Base-by-base conservation (phyloP, 1,284 basidiomycete genomes). In the Pholiota adiposa region DNA sequence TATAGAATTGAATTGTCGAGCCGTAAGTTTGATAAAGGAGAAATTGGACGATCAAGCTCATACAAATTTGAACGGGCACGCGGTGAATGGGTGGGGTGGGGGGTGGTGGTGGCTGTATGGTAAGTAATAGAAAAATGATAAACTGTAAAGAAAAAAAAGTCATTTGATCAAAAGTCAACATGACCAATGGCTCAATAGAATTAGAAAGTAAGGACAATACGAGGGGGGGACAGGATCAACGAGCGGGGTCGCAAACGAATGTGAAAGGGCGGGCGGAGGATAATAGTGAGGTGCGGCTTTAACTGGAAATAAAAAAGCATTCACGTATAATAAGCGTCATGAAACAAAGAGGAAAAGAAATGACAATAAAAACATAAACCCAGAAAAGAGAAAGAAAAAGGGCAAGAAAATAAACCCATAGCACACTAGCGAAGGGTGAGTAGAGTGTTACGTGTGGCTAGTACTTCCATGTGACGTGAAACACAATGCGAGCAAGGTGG, bases 1-100 rank as follows among this genome's bases (percentile, higher is more conserved):
- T 58, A 58, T 58, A 58, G 49, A 58, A 58, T 58, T 58, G 49
- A 44, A 43, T 36, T 52, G 56, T 38, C 33, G 56, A 23, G n/a
- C 25, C 33, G 56, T 58, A 51, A 51, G 33, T 38, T 51, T 51
- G 36, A 51, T 51, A 38, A 38, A 46, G 2, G 23, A 27, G 29
- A 46, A 46, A 46, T 2, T 16, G 23, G 40, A 46, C 9, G 44
- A 43, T 16, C 21, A 36, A 43, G 38, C 21, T 53, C 40, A 19
- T 11, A 14, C 27, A n/a, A 18, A 43, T 7, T 31, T 29, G n/a
- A 25, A 19, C 25, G 18, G 25, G 31, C 21, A 18, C 25, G 16
- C 14, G 23, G 34, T 4, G 31, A 9, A 44, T 34, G 41, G n/a
- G n/a, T 21, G 27, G 25, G 33, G 34, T 49, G 33, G 23, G n/a